A percentile compares a stretch with the other conserved stretches of the same genome.
These are phyloP conservation scores for Phaeosphaeriaceae sp. DNA, from an alignment of 2,329 filamentous ascomycete species.

Conservation along the genomic window DNA sequence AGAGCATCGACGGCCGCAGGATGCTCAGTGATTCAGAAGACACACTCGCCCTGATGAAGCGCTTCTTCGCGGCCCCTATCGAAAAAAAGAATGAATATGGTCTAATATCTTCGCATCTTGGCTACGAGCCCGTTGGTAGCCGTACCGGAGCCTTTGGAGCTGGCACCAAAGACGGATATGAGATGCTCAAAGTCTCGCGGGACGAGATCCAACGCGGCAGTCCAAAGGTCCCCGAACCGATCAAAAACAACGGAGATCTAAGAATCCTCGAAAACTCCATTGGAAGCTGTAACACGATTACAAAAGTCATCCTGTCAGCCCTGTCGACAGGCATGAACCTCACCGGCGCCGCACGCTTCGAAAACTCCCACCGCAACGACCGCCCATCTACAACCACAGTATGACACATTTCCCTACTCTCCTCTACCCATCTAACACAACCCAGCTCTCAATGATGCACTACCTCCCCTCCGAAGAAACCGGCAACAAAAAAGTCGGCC, in stretches of 20 bases:
- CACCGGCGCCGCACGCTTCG: constrained; percentile 33
- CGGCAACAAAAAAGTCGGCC: constrained; percentile 31
- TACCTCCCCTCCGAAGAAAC: constrained; percentile 35
- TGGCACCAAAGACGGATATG: constrained; percentile 39
- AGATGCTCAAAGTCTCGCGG: constrained; percentile 43
- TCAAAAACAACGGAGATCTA: constrained; percentile 40
- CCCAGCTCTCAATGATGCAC: constrained; percentile 41
- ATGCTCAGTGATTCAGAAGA: constrained; percentile 61
- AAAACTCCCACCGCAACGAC: constrained; percentile 41
- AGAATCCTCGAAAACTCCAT: constrained; percentile 35
- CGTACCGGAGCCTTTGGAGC: constrained; percentile 38
- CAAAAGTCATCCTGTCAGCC: constrained; percentile 55
- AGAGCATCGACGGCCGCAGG: constrained; percentile 60
- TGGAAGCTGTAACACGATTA: constrained; percentile 37
- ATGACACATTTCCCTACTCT: constrained; percentile 5
- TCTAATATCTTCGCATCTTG: constrained; percentile 61
- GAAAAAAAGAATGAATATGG: constrained; percentile 65
- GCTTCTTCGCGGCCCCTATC: constrained; percentile 61
- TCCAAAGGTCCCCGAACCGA: constrained; percentile 27
- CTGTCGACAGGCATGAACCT: constrained; percentile 45
- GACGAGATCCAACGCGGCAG: constrained; percentile 40
- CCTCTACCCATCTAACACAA: background rate
- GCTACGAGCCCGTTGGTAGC: constrained; percentile 47
- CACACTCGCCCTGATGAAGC: constrained; percentile 61
- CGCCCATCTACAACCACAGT: constrained; percentile 40